Conservation (phyloP, 179 eudicot genomes). For the Nepenthes alata region DNA sequence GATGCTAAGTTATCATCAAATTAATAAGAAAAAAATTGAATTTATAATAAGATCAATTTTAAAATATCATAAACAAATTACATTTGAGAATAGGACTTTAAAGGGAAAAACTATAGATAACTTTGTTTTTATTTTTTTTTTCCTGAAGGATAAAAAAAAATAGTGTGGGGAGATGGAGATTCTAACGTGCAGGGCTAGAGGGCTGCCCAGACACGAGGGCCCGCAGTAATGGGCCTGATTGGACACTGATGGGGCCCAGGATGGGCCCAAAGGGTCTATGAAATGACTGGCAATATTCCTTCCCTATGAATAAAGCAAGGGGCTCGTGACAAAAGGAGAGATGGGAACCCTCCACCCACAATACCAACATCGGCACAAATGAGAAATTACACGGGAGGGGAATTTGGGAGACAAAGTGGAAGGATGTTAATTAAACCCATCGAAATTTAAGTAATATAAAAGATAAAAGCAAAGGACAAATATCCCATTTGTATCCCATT, state of each 20-base stretch:
- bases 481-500: conserved; percentile 3
- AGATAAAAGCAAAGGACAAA: conserved; percentile 4
- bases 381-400: neutral
- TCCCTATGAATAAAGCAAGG: conserved; percentile 1
- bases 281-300: neutral
- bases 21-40: too few species aligned
- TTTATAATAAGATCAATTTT: too few species aligned
- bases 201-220: conserved; percentile 2
- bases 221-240: conserved; percentile 3
- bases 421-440: conserved; percentile 25
- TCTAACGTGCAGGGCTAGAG: too few species aligned
- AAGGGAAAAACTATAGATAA: too few species aligned
- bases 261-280: conserved; percentile 2
- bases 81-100: too few species aligned
- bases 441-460: neutral
- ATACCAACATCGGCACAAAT: neutral
- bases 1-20: too few species aligned
- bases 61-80: too few species aligned
- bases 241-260: conserved; percentile 4
- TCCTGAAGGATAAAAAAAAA: too few species aligned
- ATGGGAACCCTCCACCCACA: too few species aligned
- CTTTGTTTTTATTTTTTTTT: too few species aligned
- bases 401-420: conserved; percentile 21
- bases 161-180: too few species aligned
- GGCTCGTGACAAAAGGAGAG: too few species aligned